Evolutionary conservation across 2,329 filamentous ascomycete genomes (phyloP), one percentile per base, ranked within the genome.

Genomic region (Aureobasidium melanogenum): DNA sequence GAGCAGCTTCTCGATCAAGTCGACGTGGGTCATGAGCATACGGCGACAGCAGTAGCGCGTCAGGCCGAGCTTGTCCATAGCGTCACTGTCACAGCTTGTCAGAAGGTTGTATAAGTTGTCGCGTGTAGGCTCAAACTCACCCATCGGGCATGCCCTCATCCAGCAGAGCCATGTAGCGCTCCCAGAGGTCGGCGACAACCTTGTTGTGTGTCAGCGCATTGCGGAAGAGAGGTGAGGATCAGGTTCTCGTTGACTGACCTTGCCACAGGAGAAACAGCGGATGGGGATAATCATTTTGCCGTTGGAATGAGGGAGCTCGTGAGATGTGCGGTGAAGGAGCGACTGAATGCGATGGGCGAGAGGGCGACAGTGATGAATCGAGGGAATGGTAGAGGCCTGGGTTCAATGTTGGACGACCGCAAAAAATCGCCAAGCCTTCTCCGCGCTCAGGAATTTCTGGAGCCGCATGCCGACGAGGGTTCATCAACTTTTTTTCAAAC

Each of bases 1-100:
- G 67, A 99, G 85, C 55, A 99, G 85, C 79, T 99, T 99, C 82
- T 99, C 94, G 69, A 99, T 97, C 64, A 99, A 82, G 75, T 99
- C 94, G 70, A 99, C 94, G 77, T 99, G 94, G 63, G 94, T 99
- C 89, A 99, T 97, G 76, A 99, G 86, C 94, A 99, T 99, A 71
- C 94, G 88, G 69, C 94, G 89, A 80, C 94, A 99, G 84, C 94
- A 99, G 81, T 99, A 99, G 69, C 94, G 86, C 77, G 91, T 93
- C 71, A 95, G 88, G 61, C 91, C 91, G 58, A 99, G 86, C 73
- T 91, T 84, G 76, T 97, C 92, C 88, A 99, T 96, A 44, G 93
- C 94, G 74, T 97, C 91, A 71, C 94, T 97, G 68, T 32, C 71
- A 30, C 22, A 15, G 24, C 10, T 58, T 58, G 36, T 58, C 52